A percentile compares a stretch with the other conserved stretches of the same genome.
phyloP scores from a whole-genome alignment of 306 rosid species.

The Fagus sylvatica region DNA sequence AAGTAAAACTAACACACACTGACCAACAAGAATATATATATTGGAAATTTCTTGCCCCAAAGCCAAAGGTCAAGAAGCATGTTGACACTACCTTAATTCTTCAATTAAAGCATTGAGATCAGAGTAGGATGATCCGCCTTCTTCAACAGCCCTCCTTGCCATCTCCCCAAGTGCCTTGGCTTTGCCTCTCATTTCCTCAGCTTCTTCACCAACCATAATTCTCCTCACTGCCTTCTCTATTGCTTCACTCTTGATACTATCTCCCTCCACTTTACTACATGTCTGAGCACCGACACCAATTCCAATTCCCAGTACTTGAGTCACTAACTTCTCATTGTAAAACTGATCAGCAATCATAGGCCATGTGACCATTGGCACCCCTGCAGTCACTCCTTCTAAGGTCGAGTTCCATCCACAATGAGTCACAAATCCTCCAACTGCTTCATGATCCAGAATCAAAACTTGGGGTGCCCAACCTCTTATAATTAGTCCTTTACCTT shows the following conservation, averaged over 20 bases:
- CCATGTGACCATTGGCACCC: conserved; percentile 39
- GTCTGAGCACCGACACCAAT: conserved; percentile 30
- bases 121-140: conserved; percentile 31
- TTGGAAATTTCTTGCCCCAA: no score
- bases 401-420: conserved; percentile 45
- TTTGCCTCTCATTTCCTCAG: conserved; percentile 36
- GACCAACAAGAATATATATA: no score
- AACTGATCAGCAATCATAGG: conserved; percentile 35
- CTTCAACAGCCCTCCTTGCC: conserved; percentile 25
- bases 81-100: conserved; percentile 19
- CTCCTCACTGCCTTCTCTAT: conserved; percentile 29
- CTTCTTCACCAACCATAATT: conserved; percentile 37
- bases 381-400: conserved; percentile 22
- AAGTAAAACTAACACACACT: no score
- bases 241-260: conserved; percentile 22
- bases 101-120: conserved; percentile 18
- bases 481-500: no score
- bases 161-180: conserved; percentile 17
- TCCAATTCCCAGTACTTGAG: conserved; percentile 20
- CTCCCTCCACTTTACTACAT: conserved; percentile 25
- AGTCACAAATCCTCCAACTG: conserved; percentile 42
- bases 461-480: not conserved
- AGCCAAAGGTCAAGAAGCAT: no score
- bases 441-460: conserved; percentile 28
- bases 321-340: conserved; percentile 39